Base-by-base conservation (phyloP, 371 early-diverging fungal genomes). In the Mortierella sp. region DNA sequence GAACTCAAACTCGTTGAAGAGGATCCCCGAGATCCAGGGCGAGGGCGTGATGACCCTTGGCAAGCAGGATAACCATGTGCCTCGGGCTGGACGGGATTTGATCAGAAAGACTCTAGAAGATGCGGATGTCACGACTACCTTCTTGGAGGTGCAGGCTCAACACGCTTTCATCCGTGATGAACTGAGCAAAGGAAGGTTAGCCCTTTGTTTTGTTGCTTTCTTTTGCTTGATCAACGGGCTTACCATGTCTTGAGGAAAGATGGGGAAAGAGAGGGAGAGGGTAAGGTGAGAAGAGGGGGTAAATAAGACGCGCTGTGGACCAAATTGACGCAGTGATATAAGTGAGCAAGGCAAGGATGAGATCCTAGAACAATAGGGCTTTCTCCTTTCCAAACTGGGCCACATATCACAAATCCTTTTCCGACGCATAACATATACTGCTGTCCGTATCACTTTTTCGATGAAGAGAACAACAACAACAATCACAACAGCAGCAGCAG, bases 151-250 rank as follows among this genome's bases (percentile, higher is more conserved):
- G 41, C 89, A 89, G 63, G 93, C 91, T 3, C 91, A 91, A 78
- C 93, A 92, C 74, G 93, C 93, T 29, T 92, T 91, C 77, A 90
- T 92, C 71, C 88, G 93, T 10, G 93, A 92, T 81, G 91, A 91
- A 74, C 73, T 90, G 68, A 84, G 85, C 78, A 92, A 92, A 77
- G 91, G 91, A 35, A 83, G 92, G 48, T 80, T 12, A 72, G 27
- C 46, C 12, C 49, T 68, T 51, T 18, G 1, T 41, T 76, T 43
- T 43, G 18, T 54, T 75, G 21, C 6, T 54, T 7, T 4, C 5
- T 32, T 21, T 32, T 16, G 49, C 3, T 41, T 41, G 41, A 41
- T 5, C 5, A 41, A 4, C 5, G 6, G 49, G 49, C 18, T 49
- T 5, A 4, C 4, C 18, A 21, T 16, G 21, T 18, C 38, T 38